Evolutionary conservation across 208 protist genomes (phyloP), one percentile per base, ranked within the genome.

Genomic region (Leishmania major): DNA sequence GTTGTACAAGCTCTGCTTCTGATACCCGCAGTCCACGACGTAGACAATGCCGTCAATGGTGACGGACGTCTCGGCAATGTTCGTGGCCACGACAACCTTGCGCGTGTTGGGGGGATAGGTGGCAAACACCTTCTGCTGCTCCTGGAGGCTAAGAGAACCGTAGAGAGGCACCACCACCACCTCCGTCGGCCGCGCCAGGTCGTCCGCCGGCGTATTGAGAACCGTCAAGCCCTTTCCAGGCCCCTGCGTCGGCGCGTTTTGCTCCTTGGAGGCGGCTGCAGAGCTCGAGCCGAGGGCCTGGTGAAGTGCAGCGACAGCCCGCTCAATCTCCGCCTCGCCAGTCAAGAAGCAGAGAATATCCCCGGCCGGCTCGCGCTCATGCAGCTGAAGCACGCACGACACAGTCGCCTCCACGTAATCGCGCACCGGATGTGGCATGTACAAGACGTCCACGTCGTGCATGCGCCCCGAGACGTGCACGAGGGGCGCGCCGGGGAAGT

Each of bases 1-100:
- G 87, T 99, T 98, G 90, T 98, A 99, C 31, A 98, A 88, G 82
- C 98, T 99, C 88, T 99, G 99, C 92, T 99, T 99, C 70, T 98
- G 92, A 78, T 99, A 99, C 31, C 99, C 99, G 45, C 98, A 97
- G 92, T 99, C 99, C 25, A 99, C 94, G 7, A 99, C 99, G 86
- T 99, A 99, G 43, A 99, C 99, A 73, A 99, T 98, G 73, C 99
- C 99, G 78, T 99, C 99, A 81, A 99, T 99, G 5, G 99, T 99
- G 31, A 99, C 87, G 3, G 99, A 99, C 7, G 99, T 99, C 88
- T 99, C 99, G 10, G 99, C 99, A 73, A 99, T 99, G 91, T 99
- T 99, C 10, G 99, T 99, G 1, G 99, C 88, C 49, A 99, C 91
- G 1, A 99, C 95, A 31, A 99, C 94, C 86, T 99, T 99, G 64